Evolutionary conservation across 1,284 basidiomycete species (phyloP).

Genomic region (Sporisorium scitamineum): DNA sequence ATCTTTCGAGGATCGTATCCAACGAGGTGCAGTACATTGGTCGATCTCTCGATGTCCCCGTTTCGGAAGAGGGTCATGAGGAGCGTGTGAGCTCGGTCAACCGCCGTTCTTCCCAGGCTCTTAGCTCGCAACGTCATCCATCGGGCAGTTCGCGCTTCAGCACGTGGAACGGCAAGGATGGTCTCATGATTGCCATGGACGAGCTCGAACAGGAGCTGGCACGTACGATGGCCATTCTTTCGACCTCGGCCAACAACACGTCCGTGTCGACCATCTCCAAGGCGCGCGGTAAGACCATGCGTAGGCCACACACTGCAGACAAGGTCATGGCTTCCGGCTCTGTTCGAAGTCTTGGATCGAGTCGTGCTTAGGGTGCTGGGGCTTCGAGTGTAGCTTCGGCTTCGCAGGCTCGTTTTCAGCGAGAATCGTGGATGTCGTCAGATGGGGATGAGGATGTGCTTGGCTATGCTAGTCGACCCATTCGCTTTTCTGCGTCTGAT

Average conservation of each 20-base stretch:
- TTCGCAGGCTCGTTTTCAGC: constrained; percentile 16
- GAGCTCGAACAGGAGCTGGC: constrained; percentile 42
- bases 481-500: constrained; percentile 37
- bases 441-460: constrained; percentile 14
- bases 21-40: constrained; percentile 42
- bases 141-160: constrained; percentile 22
- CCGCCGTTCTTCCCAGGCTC: neutral
- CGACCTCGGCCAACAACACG: constrained; percentile 21
- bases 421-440: constrained; percentile 37
- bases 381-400: constrained; percentile 3
- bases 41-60: constrained; percentile 34
- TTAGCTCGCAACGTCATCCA: constrained; percentile 7
- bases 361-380: neutral
- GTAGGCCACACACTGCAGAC: constrained; percentile 33
- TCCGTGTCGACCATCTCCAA: constrained; percentile 21
- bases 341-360: neutral
- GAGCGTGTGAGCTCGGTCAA: constrained; percentile 8
- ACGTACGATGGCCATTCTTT: constrained; percentile 39
- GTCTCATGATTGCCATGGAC: constrained; percentile 42
- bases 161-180: constrained; percentile 32
- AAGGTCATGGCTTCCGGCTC: constrained; percentile 17
- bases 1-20: constrained; percentile 20
- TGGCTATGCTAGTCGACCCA: constrained; percentile 10
- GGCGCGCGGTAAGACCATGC: constrained; percentile 23
- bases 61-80: constrained; percentile 29